phyloP scores from a whole-genome alignment of 257 asterid species.

The Solanum pinnatisectum region DNA sequence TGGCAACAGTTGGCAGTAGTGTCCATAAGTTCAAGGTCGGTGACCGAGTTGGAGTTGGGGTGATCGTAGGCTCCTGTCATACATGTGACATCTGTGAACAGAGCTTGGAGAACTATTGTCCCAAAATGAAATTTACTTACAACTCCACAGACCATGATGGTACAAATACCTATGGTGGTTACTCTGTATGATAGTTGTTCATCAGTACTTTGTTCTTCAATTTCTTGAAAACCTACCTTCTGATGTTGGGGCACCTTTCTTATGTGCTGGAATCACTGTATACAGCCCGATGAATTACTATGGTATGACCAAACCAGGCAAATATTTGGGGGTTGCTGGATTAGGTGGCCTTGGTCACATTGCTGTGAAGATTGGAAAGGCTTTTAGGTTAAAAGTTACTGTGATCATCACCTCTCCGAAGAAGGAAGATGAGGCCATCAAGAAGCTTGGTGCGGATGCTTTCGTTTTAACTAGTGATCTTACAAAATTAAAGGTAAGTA shows the following conservation, averaged over 20 bases:
- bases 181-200: constrained; percentile 38
- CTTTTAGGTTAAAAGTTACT: constrained; percentile 53
- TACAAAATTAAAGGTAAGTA: constrained; percentile 44
- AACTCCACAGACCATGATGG: constrained; percentile 35
- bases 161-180: constrained; percentile 54
- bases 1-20: constrained; percentile 30
- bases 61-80: constrained; percentile 45
- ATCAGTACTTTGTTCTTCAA: constrained; percentile 43
- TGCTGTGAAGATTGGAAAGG: constrained; percentile 16
- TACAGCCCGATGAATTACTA: no score
- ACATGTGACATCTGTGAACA: constrained; percentile 40
- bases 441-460: constrained; percentile 49
- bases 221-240: constrained; percentile 27
- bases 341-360: no score
- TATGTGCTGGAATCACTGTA: no score
- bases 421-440: constrained; percentile 40
- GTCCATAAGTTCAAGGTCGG: constrained; percentile 45
- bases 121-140: constrained; percentile 29
- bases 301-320: no score
- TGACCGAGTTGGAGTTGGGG: constrained; percentile 63
- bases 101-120: constrained; percentile 53
- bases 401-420: constrained; percentile 45
- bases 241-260: no score
- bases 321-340: no score
- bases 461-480: constrained; percentile 39